phyloP scores from a whole-genome alignment of 768 basidiomycete genomes.

The Boletus rubescentipes region DNA sequence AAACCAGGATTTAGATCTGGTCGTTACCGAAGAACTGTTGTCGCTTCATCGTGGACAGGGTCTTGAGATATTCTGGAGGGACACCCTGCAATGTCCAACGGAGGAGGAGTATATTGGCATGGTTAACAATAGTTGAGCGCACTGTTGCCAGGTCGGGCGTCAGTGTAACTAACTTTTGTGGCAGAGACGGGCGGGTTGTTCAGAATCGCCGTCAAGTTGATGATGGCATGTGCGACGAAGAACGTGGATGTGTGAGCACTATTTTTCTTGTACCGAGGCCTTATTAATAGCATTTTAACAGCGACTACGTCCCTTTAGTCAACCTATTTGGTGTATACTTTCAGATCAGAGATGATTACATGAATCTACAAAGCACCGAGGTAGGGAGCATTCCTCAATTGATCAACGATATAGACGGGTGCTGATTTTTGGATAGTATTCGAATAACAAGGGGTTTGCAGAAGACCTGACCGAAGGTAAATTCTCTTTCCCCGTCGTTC shows the following conservation, averaged over 20 bases:
- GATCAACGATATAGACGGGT: not conserved
- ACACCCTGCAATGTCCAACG: slow-evolving; percentile 85
- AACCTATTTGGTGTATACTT: slow-evolving; percentile 94
- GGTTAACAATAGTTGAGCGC: slow-evolving; percentile 87
- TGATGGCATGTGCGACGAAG: slow-evolving; percentile 86
- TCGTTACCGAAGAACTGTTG: slow-evolving; percentile 55
- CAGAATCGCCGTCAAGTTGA: slow-evolving; percentile 88
- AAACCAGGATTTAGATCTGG: slow-evolving; percentile 67
- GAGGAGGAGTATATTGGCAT: slow-evolving; percentile 94
- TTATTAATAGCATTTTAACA: slow-evolving; percentile 26
- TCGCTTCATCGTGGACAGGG: slow-evolving; percentile 96
- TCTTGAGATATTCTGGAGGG: slow-evolving; percentile 91
- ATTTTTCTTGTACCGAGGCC: not conserved
- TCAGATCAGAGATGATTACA: slow-evolving; percentile 96
- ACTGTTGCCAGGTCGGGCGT: slow-evolving; percentile 59
- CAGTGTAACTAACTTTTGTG: slow-evolving; percentile 4
- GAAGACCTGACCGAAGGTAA: slow-evolving; percentile 82
- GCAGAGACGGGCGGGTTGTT: slow-evolving; percentile 94
- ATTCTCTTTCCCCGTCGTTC: slow-evolving; percentile 78
- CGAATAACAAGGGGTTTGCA: slow-evolving; percentile 62
- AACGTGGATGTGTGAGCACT: slow-evolving; percentile 54
- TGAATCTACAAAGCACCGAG: slow-evolving; percentile 88
- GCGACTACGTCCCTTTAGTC: slow-evolving; percentile 89
- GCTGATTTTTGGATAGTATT: slow-evolving; percentile 44
- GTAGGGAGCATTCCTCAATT: slow-evolving; percentile 36